Conservation (phyloP, 2,329 filamentous ascomycete species). For the Tricladium varicosporioides region DNA sequence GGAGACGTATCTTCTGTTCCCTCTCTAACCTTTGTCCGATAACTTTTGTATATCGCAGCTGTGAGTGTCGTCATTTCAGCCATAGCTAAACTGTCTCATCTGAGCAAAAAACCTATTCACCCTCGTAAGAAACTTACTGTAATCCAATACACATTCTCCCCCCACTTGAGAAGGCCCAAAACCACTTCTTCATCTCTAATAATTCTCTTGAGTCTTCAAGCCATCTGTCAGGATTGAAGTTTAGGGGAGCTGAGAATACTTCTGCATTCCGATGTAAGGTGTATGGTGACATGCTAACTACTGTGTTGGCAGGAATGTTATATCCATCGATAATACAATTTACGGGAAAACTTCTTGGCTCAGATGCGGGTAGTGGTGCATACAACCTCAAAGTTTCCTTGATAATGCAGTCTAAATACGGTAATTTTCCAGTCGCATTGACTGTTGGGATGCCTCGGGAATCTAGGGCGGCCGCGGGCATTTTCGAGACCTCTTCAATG, state of each 20-base stretch:
- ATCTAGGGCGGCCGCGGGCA: conserved; percentile 29
- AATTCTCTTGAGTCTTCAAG: conserved; percentile 39
- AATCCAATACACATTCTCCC: conserved; percentile 64
- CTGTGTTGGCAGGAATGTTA: conserved; percentile 46
- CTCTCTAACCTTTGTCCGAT: conserved; percentile 35
- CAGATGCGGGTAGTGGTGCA: conserved; percentile 49
- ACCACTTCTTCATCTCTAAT: conserved; percentile 44
- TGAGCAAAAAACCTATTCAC: neutral
- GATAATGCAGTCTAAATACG: conserved; percentile 47
- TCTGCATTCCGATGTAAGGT: conserved; percentile 50
- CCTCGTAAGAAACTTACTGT: conserved; percentile 21
- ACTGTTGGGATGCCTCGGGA: conserved; percentile 35
- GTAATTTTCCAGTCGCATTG: conserved; percentile 38
- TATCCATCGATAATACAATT: conserved; percentile 37
- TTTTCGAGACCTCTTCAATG: conserved; percentile 39
- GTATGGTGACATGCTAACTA: conserved; percentile 50
- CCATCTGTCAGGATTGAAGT: conserved; percentile 51
- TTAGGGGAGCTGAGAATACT: conserved; percentile 46
- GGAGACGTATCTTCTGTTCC: conserved; percentile 36
- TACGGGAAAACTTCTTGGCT: conserved; percentile 43
- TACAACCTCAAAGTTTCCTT: conserved; percentile 50
- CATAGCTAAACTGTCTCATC: conserved; percentile 41
- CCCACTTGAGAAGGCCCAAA: conserved; percentile 66
- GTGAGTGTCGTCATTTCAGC: conserved; percentile 49
- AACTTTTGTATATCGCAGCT: conserved; percentile 44